These are phyloP conservation scores for Ophiostoma australiae DNA, from an alignment of 2,329 filamentous ascomycete species.

Conservation along the genomic window DNA sequence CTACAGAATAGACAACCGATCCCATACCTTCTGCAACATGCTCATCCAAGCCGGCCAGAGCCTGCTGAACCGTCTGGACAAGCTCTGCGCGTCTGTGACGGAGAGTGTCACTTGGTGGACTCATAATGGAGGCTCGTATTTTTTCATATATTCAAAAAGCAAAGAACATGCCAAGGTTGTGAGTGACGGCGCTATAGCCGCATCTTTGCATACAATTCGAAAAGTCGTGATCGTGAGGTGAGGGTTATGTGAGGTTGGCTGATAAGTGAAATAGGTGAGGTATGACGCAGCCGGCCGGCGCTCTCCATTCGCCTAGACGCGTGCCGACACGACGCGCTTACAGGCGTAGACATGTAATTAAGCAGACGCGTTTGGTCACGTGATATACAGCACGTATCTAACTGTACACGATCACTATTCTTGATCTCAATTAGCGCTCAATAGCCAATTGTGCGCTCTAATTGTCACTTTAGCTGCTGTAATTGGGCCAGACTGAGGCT, in stretches of 20 bases:
- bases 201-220: neutral
- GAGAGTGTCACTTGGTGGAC: neutral
- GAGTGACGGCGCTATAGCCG: neutral
- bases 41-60: constrained; percentile 38
- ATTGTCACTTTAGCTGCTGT: no score
- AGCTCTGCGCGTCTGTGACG: constrained; percentile 33
- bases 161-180: neutral
- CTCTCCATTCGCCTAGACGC: neutral
- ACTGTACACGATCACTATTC: neutral
- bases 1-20: no score
- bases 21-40: constrained; percentile 26
- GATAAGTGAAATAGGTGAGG: neutral
- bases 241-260: neutral
- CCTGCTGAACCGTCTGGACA: constrained; percentile 38
- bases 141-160: neutral
- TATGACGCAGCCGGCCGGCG: constrained; percentile 2
- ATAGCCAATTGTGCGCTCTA: neutral
- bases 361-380: neutral
- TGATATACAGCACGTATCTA: neutral
- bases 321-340: neutral
- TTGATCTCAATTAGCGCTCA: neutral
- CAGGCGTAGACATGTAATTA: neutral
- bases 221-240: neutral
- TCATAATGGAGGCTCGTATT: neutral
- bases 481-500: no score